phyloP scores from a whole-genome alignment of 2,329 filamentous ascomycete genomes.

The Metarhizium guizhouense region DNA sequence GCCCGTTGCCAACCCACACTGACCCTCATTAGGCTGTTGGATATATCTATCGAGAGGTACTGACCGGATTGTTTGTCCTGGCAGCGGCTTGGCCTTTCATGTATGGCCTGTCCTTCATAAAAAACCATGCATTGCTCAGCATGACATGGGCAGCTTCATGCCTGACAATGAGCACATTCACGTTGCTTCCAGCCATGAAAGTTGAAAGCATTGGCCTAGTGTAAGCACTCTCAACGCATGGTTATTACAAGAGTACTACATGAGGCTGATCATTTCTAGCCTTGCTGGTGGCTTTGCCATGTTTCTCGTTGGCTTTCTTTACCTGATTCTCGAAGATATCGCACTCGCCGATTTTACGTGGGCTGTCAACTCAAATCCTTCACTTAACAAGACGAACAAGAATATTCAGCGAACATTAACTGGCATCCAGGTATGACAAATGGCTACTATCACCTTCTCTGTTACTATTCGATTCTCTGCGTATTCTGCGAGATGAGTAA shows the following conservation, averaged over 20 bases:
- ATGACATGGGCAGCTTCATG: constrained; percentile 70
- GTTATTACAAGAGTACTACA: background rate
- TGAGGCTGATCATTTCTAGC: constrained; percentile 31
- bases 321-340: constrained; percentile 69
- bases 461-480: background rate
- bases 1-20: background rate
- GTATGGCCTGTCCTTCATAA: constrained; percentile 66
- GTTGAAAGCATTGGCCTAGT: constrained; percentile 67
- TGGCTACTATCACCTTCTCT: background rate
- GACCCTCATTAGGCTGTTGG: constrained; percentile 59
- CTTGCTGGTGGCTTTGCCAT: constrained; percentile 70
- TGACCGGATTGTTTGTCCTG: constrained; percentile 70
- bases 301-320: constrained; percentile 64
- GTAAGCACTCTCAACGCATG: constrained; percentile 34
- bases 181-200: constrained; percentile 79
- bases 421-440: constrained; percentile 51
- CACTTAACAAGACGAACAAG: constrained; percentile 23
- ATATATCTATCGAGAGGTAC: constrained; percentile 83
- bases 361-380: background rate
- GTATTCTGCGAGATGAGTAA: background rate
- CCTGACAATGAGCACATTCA: constrained; percentile 80
- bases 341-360: constrained; percentile 36
- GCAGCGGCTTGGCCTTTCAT: constrained; percentile 69
- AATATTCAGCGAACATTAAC: constrained; percentile 48
- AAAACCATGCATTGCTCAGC: constrained; percentile 53